Percentiles rank a stretch among this genome's conserved stretches.
Evolutionary conservation across 2,329 filamentous ascomycete genomes (phyloP).

Genomic region (Tolypocladium cylindrosporum): DNA sequence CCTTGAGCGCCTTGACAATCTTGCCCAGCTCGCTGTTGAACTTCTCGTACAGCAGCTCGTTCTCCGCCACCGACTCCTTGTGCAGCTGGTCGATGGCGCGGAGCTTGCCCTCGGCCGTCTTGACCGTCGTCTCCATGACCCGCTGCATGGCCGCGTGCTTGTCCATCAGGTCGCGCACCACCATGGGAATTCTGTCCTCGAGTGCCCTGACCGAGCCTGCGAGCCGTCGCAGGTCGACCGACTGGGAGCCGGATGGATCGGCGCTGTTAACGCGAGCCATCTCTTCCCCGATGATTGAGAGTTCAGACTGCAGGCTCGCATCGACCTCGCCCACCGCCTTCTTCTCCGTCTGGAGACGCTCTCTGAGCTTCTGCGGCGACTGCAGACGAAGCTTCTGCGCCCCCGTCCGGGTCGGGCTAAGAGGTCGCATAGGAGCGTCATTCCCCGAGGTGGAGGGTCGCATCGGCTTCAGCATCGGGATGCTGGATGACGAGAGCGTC

Average conservation of each 20-base stretch:
- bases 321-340: constrained; percentile 62
- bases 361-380: constrained; percentile 66
- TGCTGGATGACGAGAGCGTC: constrained; percentile 41
- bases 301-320: constrained; percentile 59
- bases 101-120: constrained; percentile 66
- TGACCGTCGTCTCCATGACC: constrained; percentile 63
- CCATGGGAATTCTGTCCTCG: constrained; percentile 53
- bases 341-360: constrained; percentile 77
- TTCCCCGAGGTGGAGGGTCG: constrained; percentile 14
- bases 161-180: constrained; percentile 48
- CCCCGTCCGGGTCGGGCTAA: constrained; percentile 19
- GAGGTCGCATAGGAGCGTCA: constrained; percentile 13
- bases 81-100: constrained; percentile 82
- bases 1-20: constrained; percentile 66
- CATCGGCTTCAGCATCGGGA: constrained; percentile 40
- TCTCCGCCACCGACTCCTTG: constrained; percentile 79
- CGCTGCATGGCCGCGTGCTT: constrained; percentile 54
- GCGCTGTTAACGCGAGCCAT: constrained; percentile 48
- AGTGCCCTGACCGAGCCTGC: constrained; percentile 52
- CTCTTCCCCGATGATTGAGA: constrained; percentile 73
- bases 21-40: constrained; percentile 87
- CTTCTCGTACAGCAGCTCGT: constrained; percentile 81
- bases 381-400: constrained; percentile 55
- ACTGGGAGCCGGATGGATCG: constrained; percentile 16
- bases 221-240: constrained; percentile 37